Evolutionary conservation across 169 alveolate species (phyloP).

Genomic region (Condylostoma magnum): DNA sequence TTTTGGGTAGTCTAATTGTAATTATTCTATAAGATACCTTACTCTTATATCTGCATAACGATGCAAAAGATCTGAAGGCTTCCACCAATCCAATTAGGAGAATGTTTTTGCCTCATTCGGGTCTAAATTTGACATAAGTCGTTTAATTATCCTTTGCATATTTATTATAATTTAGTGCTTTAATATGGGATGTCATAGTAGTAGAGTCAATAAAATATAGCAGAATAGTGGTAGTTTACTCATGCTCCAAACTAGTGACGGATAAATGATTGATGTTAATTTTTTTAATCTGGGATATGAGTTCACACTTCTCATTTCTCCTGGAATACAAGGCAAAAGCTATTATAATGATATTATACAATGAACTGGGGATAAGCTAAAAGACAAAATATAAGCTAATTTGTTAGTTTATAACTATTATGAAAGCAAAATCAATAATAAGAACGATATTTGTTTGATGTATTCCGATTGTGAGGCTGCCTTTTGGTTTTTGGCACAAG

Average conservation of each 20-base stretch:
- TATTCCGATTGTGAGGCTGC: constrained; percentile 26
- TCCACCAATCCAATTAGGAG: constrained; percentile 12
- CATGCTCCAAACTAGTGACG: not conserved
- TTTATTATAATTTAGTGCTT: too few relatives aligned
- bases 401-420: constrained; percentile 41
- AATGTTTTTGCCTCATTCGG: not conserved
- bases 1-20: not conserved
- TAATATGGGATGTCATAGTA: too few relatives aligned
- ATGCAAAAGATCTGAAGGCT: constrained; percentile 7
- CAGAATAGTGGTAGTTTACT: too few relatives aligned
- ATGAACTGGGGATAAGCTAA: too few relatives aligned
- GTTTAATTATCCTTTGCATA: too few relatives aligned
- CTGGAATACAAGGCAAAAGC: too few relatives aligned
- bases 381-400: constrained; percentile 33
- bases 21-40: not conserved
- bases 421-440: constrained; percentile 33
- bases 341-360: too few relatives aligned
- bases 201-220: too few relatives aligned
- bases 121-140: constrained; percentile 9
- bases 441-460: not conserved
- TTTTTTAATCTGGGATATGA: not conserved
- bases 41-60: constrained; percentile 18
- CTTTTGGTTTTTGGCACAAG: not conserved
- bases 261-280: not conserved
- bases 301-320: constrained; percentile 37